Base-by-base conservation (phyloP, 2,329 filamentous ascomycete species). In the Cladosporium phlei region DNA sequence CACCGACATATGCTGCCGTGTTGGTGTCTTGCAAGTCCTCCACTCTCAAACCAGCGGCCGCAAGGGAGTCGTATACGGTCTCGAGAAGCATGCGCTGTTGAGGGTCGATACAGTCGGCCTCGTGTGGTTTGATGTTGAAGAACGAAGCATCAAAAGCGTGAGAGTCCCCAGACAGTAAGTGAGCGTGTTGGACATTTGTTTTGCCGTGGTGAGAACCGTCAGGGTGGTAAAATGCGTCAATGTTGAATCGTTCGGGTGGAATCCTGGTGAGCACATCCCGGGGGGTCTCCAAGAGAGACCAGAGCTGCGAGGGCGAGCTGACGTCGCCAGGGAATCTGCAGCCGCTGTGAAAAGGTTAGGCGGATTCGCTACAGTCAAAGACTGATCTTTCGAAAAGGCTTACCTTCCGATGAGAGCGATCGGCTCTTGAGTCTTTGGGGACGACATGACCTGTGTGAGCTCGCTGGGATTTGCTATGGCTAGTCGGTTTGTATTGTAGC, bases 71-170 rank as follows among this genome's bases (percentile, higher is more conserved):
- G n/a, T 55, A 55, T 11, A 55, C 52, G 20, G 37, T 47, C 33
- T 60, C 56, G 2, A 61, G 51, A 8, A 58, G 38, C 20, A 58
- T 43, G 2, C 59, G 49, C 45, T 61, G 56, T 45, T 61, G 56
- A 16, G 58, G 57, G 43, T 61, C 57, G 49, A 61, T 57, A 14
- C 48, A 48, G 14, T 52, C 47, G 24, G 52, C 56, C 37, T 61
- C 58, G 11, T 40, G 38, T 5, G 47, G 47, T 30, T 30, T 46
- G 14, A 57, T 52, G n/a, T 46, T 43, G 45, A 61, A 61, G 39
- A 61, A 60, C 1, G 47, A 25, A 7, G 50, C 50, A 34, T 61
- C 59, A 33, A 59, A 59, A 7, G 46, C 17, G 25, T 46, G 32
- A 22, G 49, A 40, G 38, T 60, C 54, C 24, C 58, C 52, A 24